Conservation (phyloP, 768 basidiomycete genomes). For the Leccinum obscurum region DNA sequence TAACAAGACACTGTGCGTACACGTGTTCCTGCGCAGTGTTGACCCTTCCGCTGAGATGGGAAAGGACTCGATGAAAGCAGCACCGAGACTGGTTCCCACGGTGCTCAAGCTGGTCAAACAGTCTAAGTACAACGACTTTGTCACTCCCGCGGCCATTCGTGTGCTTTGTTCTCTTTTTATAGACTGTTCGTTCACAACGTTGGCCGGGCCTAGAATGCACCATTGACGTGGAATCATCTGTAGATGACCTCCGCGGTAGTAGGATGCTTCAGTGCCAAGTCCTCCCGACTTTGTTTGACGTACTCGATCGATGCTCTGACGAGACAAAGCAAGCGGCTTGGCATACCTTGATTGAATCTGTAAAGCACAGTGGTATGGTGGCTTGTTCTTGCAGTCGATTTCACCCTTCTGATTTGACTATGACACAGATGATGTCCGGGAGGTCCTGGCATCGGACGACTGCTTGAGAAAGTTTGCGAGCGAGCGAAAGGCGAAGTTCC, state of each 20-base stretch:
- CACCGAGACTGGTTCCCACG: constrained; percentile 3
- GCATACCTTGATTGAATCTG: too few relatives aligned
- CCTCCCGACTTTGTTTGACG: constrained; percentile 19
- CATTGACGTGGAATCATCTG: constrained; percentile 1
- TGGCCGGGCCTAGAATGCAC: background rate
- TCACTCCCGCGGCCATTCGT: constrained; percentile 28
- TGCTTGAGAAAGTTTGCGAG: constrained; percentile 18
- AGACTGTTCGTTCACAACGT: constrained; percentile 16
- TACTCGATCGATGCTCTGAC: constrained; percentile 22
- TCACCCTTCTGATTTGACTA: background rate
- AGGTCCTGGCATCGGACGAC: constrained; percentile 2
- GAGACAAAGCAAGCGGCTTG: constrained; percentile 17
- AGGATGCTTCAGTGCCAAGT: constrained; percentile 18
- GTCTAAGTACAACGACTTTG: constrained; percentile 25
- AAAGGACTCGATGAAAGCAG: constrained; percentile 10
- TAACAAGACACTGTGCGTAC: constrained; percentile 18
- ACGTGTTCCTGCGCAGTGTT: background rate
- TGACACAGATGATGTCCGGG: constrained; percentile 2
- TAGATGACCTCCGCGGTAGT: constrained; percentile 20
- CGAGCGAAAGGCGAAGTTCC: constrained; percentile 7
- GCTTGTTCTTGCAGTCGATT: background rate
- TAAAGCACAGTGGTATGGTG: too few relatives aligned
- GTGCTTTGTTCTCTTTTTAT: constrained; percentile 24
- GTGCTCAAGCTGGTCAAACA: constrained; percentile 22
- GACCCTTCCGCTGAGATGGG: too few relatives aligned